Conservation (phyloP, 1,284 basidiomycete genomes). For the Anthracocystis setariae region DNA sequence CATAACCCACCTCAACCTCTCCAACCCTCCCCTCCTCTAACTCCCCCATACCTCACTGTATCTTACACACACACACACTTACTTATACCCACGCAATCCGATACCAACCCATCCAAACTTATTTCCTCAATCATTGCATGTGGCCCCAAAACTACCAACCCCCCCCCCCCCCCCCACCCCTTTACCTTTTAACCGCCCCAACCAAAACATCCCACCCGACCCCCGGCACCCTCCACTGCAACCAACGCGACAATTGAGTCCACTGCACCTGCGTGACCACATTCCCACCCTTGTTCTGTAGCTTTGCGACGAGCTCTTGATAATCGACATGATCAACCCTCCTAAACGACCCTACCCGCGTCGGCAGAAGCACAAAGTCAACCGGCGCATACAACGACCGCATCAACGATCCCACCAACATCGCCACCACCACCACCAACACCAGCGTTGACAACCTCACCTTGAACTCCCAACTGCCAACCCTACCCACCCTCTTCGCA, state of each 20-base stretch:
- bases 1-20: too few relatives aligned
- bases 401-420: conserved; percentile 87
- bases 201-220: conserved; percentile 42
- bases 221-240: conserved; percentile 31
- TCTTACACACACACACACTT: too few relatives aligned
- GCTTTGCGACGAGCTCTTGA: neutral
- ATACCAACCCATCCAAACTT: too few relatives aligned
- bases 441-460: conserved; percentile 69
- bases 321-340: neutral
- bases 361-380: conserved; percentile 77
- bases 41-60: too few relatives aligned
- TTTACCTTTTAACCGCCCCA: too few relatives aligned
- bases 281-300: neutral
- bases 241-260: conserved; percentile 39
- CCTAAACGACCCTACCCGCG: conserved; percentile 5
- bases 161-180: conserved; percentile 22
- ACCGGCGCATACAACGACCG: conserved; percentile 85
- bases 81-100: too few relatives aligned
- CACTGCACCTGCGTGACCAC: conserved; percentile 44
- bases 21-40: too few relatives aligned
- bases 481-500: conserved; percentile 12
- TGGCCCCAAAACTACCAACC: neutral
- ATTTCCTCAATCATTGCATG: too few relatives aligned
- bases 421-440: conserved; percentile 83
- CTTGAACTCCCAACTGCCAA: conserved; percentile 18